These are phyloP conservation scores for Ganoderma sp. DNA, from an alignment of 1,284 basidiomycete genomes.

Conservation along the genomic window DNA sequence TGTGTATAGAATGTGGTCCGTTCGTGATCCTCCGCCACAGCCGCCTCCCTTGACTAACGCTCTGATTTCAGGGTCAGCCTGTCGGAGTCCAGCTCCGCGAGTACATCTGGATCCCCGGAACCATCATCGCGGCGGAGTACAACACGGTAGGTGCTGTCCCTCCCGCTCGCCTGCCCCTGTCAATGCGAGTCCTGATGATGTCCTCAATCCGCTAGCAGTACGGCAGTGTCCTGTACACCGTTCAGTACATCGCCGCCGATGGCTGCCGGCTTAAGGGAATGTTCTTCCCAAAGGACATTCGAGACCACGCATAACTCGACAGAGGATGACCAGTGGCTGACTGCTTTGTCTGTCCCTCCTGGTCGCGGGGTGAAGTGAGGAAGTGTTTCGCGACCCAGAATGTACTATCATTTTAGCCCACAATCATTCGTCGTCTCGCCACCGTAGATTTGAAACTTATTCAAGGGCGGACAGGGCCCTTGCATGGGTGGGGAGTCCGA, in stretches of 20 bases:
- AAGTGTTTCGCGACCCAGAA: not conserved
- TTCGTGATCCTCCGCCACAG: not conserved
- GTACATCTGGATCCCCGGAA: slow-evolving; percentile 43
- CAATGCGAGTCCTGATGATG: not conserved
- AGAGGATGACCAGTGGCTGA: not conserved
- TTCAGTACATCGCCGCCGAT: slow-evolving; percentile 22
- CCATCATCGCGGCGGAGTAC: slow-evolving; percentile 33
- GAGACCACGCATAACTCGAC: not conserved
- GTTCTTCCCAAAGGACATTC: slow-evolving; percentile 24
- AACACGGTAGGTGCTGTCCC: slow-evolving; percentile 23
- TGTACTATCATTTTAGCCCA: not conserved
- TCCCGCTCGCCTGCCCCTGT: not conserved
- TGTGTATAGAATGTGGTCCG: slow-evolving; percentile 9
- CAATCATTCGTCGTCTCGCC: not conserved
- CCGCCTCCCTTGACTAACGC: not conserved
- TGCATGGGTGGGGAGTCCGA: not conserved
- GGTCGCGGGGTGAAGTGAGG: not conserved
- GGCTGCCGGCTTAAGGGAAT: slow-evolving; percentile 12
- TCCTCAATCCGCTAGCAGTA: slow-evolving; percentile 9
- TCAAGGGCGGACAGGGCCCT: not conserved
- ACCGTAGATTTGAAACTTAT: not conserved
- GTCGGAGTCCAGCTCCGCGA: slow-evolving; percentile 48
- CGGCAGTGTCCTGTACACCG: slow-evolving; percentile 14
- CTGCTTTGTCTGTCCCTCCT: not conserved
- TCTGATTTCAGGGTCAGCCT: slow-evolving; percentile 43